Conservation (phyloP, 2,329 filamentous ascomycete species). For the Clathrospora elynae region DNA sequence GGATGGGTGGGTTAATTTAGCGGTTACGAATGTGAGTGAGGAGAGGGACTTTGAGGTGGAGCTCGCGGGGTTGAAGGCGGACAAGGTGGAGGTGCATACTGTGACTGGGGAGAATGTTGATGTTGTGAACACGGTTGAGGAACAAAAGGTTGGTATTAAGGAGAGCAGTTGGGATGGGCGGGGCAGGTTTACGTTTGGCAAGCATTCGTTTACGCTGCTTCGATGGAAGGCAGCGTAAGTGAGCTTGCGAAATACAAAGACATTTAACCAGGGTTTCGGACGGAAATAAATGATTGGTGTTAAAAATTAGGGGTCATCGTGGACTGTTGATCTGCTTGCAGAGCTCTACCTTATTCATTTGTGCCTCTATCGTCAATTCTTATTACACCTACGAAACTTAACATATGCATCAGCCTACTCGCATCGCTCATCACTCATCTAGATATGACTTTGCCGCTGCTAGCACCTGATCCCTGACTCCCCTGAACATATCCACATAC, state of each 20-base stretch:
- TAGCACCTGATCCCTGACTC: conserved; percentile 17
- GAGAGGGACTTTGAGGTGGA: conserved; percentile 63
- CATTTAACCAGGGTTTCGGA: too few relatives aligned
- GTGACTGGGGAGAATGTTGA: conserved; percentile 64
- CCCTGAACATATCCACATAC: conserved; percentile 16
- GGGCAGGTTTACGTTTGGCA: conserved; percentile 68
- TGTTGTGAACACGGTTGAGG: conserved; percentile 66
- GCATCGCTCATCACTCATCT: conserved; percentile 8
- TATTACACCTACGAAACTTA: too few relatives aligned
- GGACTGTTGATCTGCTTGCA: too few relatives aligned
- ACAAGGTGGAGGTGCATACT: conserved; percentile 64
- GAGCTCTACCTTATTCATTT: too few relatives aligned
- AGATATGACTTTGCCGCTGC: conserved; percentile 20
- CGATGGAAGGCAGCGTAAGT: conserved; percentile 54
- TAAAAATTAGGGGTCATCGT: too few relatives aligned
- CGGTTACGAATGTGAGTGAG: conserved; percentile 73
- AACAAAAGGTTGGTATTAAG: conserved; percentile 65
- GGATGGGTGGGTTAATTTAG: conserved; percentile 67
- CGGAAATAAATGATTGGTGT: too few relatives aligned
- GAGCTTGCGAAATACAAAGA: too few relatives aligned
- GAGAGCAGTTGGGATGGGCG: conserved; percentile 68
- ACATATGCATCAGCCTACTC: too few relatives aligned
- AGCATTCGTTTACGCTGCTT: conserved; percentile 72
- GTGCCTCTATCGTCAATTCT: too few relatives aligned
- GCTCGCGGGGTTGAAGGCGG: conserved; percentile 59